phyloP scores from a whole-genome alignment of 2,329 filamentous ascomycete genomes.

The Alternaria burnsii region DNA sequence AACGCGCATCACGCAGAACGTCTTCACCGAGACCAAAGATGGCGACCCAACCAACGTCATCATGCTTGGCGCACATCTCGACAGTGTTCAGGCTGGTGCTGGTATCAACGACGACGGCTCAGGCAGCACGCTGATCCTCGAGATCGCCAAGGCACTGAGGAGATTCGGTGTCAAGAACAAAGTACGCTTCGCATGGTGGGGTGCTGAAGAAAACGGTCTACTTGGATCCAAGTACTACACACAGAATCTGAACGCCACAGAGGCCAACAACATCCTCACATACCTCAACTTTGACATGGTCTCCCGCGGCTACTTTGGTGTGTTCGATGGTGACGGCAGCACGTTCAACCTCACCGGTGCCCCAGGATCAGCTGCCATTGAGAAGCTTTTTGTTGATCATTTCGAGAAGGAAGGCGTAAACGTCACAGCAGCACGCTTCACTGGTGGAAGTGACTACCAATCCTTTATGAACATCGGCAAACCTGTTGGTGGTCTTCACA shows the following conservation, averaged over 20 bases:
- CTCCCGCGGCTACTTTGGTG: slow-evolving; percentile 49
- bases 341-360: slow-evolving; percentile 46
- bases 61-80: slow-evolving; percentile 51
- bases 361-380: slow-evolving; percentile 45
- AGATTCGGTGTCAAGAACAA: slow-evolving; percentile 52
- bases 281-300: slow-evolving; percentile 58
- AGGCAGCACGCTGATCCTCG: slow-evolving; percentile 49
- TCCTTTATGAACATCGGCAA: slow-evolving; percentile 53
- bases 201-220: slow-evolving; percentile 53
- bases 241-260: slow-evolving; percentile 39
- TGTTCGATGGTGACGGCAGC: slow-evolving; percentile 52
- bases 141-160: slow-evolving; percentile 49
- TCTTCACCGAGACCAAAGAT: slow-evolving; percentile 51
- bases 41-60: slow-evolving; percentile 50
- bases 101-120: slow-evolving; percentile 56
- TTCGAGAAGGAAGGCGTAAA: slow-evolving; percentile 47
- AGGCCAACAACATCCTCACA: slow-evolving; percentile 49
- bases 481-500: slow-evolving; percentile 52
- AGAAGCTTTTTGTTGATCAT: slow-evolving; percentile 50
- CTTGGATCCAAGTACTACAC: slow-evolving; percentile 52
- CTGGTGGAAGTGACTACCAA: slow-evolving; percentile 53
- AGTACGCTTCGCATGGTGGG: slow-evolving; percentile 54
- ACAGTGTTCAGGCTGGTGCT: slow-evolving; percentile 49
- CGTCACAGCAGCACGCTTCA: slow-evolving; percentile 50
- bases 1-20: slow-evolving; percentile 59